Conservation (phyloP, 2,329 filamentous ascomycete genomes). For the Penicillium sp. region DNA sequence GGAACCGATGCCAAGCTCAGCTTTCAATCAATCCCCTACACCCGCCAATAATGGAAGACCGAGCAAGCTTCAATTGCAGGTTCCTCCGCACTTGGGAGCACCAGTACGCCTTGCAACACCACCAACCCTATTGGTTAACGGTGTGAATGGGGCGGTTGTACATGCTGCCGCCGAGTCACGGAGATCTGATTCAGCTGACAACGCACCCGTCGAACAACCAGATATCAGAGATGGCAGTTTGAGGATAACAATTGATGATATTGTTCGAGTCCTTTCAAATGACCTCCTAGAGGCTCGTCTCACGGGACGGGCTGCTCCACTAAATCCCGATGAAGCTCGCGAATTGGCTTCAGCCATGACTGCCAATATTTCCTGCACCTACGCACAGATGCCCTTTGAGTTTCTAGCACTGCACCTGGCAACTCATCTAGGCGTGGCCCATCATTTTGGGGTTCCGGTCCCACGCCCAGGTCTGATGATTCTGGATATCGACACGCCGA, state of each 20-base stretch:
- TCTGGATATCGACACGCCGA: constrained; percentile 28
- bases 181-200: neutral
- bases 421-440: constrained; percentile 42
- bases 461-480: constrained; percentile 29
- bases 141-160: constrained; percentile 29
- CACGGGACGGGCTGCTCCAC: constrained; percentile 30
- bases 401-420: constrained; percentile 34
- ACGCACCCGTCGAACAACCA: neutral
- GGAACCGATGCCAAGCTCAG: constrained; percentile 18
- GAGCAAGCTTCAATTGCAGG: constrained; percentile 48
- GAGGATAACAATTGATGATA: constrained; percentile 35
- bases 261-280: constrained; percentile 35
- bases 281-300: constrained; percentile 38
- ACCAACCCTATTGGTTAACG: constrained; percentile 46
- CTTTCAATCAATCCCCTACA: constrained; percentile 33
- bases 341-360: constrained; percentile 38
- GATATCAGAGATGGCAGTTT: constrained; percentile 12
- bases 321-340: constrained; percentile 37
- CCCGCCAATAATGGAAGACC: constrained; percentile 34
- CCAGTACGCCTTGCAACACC: constrained; percentile 50
- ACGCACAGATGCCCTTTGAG: constrained; percentile 30
- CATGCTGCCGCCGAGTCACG: neutral
- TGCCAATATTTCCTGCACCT: constrained; percentile 34
- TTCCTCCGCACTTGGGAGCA: constrained; percentile 44
- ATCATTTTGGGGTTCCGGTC: constrained; percentile 37